Evolutionary conservation across 2,329 filamentous ascomycete genomes (phyloP), one percentile per base, ranked within the genome.

Genomic region (Fusarium anthophilum): DNA sequence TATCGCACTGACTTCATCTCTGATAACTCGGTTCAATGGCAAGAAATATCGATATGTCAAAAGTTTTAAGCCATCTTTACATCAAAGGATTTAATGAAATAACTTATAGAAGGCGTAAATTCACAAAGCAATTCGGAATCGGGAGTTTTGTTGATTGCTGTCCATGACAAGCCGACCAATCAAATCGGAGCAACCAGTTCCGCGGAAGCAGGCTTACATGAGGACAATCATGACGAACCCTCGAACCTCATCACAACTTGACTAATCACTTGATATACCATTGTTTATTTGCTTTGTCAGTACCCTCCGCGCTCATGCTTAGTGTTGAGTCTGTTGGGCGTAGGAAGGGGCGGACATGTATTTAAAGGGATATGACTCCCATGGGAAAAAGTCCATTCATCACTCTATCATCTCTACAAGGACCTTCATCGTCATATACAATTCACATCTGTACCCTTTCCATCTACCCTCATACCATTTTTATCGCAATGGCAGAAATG

Each of bases 391-490:
- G 20, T 2, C 3, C 14, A 12, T 5, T 30, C 26, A 8, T 3
- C 18, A 17, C 10, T 12, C 3, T 10, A 14, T 22, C 18, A 12
- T 26, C 10, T n/a, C 14, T 28, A n/a, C n/a, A 11, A 1, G 4
- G 8, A 20, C 17, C 7, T 26, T 2, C 17, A 22, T 22, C 2
- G 0, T 20, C 9, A 12, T 4, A 4, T 2, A 12, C 3, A 17
- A 6, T 6, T 12, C 14, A 8, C 13, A 22, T 15, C 18, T 9
- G 18, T 3, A 0, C 8, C 24, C 13, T 15, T 8, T 47, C 15
- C 24, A 53, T 53, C 17, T 37, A 26, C 3, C 3, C 3, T 22
- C 3, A 35, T 15, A 17, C 2, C 0, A 54, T 5, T 17, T 54
- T n/a, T 3, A 18, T 44, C 17, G 26, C 15, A 14, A 62, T 62